Base-by-base conservation (phyloP, 345 rosid species). In the Erucastrum elatum region DNA sequence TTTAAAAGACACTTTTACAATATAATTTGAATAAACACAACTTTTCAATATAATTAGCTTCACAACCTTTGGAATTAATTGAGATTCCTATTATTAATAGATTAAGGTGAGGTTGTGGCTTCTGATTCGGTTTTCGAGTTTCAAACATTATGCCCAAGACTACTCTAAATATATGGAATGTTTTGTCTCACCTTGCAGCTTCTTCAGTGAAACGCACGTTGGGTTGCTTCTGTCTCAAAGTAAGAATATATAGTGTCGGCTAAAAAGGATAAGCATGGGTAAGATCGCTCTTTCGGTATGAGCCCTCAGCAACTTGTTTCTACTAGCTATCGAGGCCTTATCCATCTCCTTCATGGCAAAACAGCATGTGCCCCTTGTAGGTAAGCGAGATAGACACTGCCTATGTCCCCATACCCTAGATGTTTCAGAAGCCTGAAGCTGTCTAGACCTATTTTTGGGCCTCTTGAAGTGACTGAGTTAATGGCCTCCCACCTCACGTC, bases 291-390 rank as follows among this genome's bases (percentile, higher is more conserved):
- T 81, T 75, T 90, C 94, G 0, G 89, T 90, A 46, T 88, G 92
- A 5, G 94, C 87, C 46, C 91, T 81, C n/a, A 90, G 81, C 31
- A 94, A 72, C 89, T 94, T 94, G 86, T 94, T 91, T 73, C 98
- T 86, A 68, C 94, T 90, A 1, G 88, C 96, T 53, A 94, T 88
- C 8, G 98, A 94, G 9, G 94, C 90, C 85, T 88, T 89, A 78
- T 89, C 93, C 93, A 89, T 89, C 21, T 87, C 89, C 62, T 89
- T 89, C 96, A 91, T 89, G 0, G 98, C 97, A 94, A 94, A 77
- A 86, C 70, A 0, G 91, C 80, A 66, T 70, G 82, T 8, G 93
- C 87, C 81, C 97, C 97, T 74, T 90, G 76, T 15, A 94, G 89
- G 64, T 93, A 88, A 7, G 88, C 95, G 2, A 90, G 87, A 77